Conservation (phyloP, 2,329 filamentous ascomycete species). For the Colletotrichum graminicola region DNA sequence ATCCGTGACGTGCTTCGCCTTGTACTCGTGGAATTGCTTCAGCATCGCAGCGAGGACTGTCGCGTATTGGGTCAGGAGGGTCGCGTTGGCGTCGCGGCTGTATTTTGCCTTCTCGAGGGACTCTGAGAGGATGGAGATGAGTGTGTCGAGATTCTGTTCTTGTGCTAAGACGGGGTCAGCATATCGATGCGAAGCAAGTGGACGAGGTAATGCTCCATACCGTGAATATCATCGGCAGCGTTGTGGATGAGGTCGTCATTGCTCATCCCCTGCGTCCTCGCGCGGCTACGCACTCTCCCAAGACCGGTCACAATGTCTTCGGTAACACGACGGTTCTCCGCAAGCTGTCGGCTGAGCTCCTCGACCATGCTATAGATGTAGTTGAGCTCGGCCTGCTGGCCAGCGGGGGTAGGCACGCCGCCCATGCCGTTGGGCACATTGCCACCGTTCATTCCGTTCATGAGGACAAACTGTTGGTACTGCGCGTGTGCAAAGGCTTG, state of each 20-base stretch:
- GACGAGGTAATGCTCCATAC: slow-evolving; percentile 52
- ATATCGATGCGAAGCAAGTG: background rate
- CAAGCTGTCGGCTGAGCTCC: slow-evolving; percentile 72
- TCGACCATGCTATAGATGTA: slow-evolving; percentile 78
- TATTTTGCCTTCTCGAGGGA: slow-evolving; percentile 72
- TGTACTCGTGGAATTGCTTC: slow-evolving; percentile 75
- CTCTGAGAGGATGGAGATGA: slow-evolving; percentile 71
- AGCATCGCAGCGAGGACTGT: slow-evolving; percentile 68
- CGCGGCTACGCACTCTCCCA: slow-evolving; percentile 70
- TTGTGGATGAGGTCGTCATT: slow-evolving; percentile 71
- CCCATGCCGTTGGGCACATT: slow-evolving; percentile 62
- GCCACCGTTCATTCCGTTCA: slow-evolving; percentile 65
- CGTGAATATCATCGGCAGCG: slow-evolving; percentile 68
- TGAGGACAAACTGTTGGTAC: slow-evolving; percentile 47
- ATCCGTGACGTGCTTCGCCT: slow-evolving; percentile 71
- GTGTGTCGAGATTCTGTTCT: slow-evolving; percentile 70
- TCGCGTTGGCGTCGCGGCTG: slow-evolving; percentile 71
- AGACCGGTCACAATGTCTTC: slow-evolving; percentile 74
- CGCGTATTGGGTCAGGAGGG: slow-evolving; percentile 69
- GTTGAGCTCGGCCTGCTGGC: slow-evolving; percentile 76
- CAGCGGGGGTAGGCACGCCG: slow-evolving; percentile 70
- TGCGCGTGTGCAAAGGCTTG: slow-evolving; percentile 41
- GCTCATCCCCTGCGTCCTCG: slow-evolving; percentile 62
- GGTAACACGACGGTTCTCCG: slow-evolving; percentile 71
- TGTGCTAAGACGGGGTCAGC: slow-evolving; percentile 58